Conservation (phyloP, 108 stramenopile species). For the Mediolabrus comicus region DNA sequence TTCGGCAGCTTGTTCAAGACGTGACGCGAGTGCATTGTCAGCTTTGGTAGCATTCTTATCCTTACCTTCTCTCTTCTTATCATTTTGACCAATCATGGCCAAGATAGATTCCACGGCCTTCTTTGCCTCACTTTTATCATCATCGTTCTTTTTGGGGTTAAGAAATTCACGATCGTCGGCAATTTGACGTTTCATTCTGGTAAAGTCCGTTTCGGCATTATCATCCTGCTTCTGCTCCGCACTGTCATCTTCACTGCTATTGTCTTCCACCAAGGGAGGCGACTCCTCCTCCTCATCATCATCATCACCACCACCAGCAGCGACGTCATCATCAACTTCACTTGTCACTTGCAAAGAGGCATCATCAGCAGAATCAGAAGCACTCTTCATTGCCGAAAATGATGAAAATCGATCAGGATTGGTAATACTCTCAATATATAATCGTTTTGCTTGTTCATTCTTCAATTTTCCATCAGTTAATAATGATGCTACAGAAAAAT, state of each 20-base stretch:
- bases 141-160: conserved; percentile 12
- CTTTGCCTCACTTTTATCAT: conserved; percentile 17
- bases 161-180: conserved; percentile 29
- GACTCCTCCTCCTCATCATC: conserved; percentile 11
- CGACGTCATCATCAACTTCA: neutral
- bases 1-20: conserved; percentile 47
- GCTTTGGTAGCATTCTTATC: conserved; percentile 4
- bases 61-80: conserved; percentile 11
- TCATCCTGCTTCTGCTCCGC: neutral
- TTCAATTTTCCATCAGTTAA: conserved; percentile 40
- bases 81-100: conserved; percentile 23
- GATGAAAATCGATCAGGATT: conserved; percentile 56
- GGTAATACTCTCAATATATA: conserved; percentile 57
- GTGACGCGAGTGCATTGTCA: conserved; percentile 43
- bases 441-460: conserved; percentile 47
- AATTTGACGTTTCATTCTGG: conserved; percentile 31
- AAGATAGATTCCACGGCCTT: conserved; percentile 41
- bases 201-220: conserved; percentile 16
- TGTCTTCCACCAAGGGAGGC: neutral
- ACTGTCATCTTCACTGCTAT: neutral
- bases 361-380: neutral
- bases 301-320: neutral
- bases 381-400: conserved; percentile 31
- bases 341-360: too few relatives aligned
- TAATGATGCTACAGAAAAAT: conserved; percentile 17